phyloP scores from a whole-genome alignment of 495 filamentous ascomycete genomes.

The Neurospora sp. region DNA sequence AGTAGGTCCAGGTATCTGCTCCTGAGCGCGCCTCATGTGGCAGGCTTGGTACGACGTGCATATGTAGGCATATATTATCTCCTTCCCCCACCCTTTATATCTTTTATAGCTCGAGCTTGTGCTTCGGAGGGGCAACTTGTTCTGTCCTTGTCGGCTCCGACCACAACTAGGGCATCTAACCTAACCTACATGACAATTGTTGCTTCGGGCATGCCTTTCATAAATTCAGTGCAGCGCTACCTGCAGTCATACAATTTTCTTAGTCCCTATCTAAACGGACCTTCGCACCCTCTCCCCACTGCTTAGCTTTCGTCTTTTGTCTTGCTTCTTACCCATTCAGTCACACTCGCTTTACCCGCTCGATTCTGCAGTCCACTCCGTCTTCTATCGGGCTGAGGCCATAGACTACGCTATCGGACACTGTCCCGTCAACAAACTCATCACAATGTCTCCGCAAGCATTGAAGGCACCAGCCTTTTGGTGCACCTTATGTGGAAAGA shows the following conservation, averaged over 20 bases:
- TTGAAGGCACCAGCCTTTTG: constrained; percentile 19
- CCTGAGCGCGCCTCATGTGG: neutral
- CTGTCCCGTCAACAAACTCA: neutral
- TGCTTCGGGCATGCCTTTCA: neutral
- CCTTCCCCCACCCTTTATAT: neutral
- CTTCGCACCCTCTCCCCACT: neutral
- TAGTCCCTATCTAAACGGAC: neutral
- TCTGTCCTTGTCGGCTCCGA: neutral
- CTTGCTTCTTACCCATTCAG: neutral
- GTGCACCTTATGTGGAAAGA: constrained; percentile 54
- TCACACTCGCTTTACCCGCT: neutral
- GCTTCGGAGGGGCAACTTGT: neutral
- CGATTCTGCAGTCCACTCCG: neutral
- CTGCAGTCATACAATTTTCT: neutral
- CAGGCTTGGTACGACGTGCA: neutral
- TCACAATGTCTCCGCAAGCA: neutral
- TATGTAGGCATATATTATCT: neutral
- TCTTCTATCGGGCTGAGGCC: neutral
- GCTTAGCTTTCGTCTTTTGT: neutral
- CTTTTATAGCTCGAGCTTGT: neutral
- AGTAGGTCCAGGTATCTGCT: neutral
- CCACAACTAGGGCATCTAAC: neutral
- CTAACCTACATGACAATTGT: neutral
- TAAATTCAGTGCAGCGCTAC: neutral
- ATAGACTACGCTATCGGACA: neutral